Conservation (phyloP, 2,329 filamentous ascomycete genomes). For the Pezicula rhizophila region DNA sequence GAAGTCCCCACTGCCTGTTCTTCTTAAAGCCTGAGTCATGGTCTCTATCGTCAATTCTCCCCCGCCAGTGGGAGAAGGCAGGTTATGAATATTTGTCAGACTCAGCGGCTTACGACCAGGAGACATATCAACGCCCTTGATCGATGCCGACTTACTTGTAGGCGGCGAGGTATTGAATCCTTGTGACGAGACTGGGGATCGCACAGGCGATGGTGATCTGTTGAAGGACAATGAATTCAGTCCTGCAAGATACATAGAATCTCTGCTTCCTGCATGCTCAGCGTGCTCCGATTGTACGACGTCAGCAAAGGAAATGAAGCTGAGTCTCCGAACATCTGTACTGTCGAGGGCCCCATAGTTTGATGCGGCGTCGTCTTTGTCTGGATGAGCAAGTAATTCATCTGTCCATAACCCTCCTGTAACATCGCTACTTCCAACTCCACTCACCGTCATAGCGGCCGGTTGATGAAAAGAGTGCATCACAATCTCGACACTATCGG, state of each 20-base stretch:
- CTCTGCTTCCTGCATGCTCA: slow-evolving; percentile 54
- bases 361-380: slow-evolving; percentile 58
- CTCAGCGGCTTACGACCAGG: slow-evolving; percentile 50
- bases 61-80: slow-evolving; percentile 43
- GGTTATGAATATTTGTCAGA: slow-evolving; percentile 55
- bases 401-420: slow-evolving; percentile 28
- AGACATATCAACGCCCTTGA: slow-evolving; percentile 69
- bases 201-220: slow-evolving; percentile 73
- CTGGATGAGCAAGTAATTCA: slow-evolving; percentile 44
- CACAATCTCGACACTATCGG: slow-evolving; percentile 87
- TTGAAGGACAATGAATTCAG: slow-evolving; percentile 57
- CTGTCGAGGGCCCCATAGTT: slow-evolving; percentile 75
- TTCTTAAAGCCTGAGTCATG: slow-evolving; percentile 81
- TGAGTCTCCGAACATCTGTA: slow-evolving; percentile 74
- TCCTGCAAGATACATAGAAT: slow-evolving; percentile 64
- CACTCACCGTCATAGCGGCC: slow-evolving; percentile 61
- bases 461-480: slow-evolving; percentile 81
- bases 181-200: slow-evolving; percentile 71
- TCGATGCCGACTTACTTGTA: slow-evolving; percentile 67
- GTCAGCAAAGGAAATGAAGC: slow-evolving; percentile 95
- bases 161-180: slow-evolving; percentile 65
- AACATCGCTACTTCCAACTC: slow-evolving; percentile 33
- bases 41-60: slow-evolving; percentile 86
- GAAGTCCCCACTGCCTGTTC: slow-evolving; percentile 80
- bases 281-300: slow-evolving; percentile 83